Conservation (phyloP, 192 early-diverging fungal species). For the Coemansia sp. region DNA sequence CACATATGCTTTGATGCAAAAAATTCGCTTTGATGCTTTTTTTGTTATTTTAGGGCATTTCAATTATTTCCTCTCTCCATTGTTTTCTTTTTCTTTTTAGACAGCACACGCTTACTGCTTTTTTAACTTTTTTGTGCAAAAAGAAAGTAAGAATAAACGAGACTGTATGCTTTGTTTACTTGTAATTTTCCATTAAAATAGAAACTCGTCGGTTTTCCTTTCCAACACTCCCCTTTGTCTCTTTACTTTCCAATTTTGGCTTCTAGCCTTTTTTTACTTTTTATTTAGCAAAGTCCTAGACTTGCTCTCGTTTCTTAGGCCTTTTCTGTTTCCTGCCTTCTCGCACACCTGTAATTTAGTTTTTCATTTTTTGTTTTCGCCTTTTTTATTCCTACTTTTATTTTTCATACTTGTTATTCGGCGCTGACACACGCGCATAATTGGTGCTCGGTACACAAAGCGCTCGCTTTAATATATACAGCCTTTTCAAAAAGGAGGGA, state of each 20-base stretch:
- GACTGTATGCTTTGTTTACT: background rate
- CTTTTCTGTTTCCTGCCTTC: background rate
- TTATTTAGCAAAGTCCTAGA: background rate
- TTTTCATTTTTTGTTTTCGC: background rate
- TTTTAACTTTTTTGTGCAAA: too few relatives aligned
- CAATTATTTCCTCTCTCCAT: background rate
- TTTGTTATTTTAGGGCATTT: too few relatives aligned
- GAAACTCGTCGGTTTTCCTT: background rate
- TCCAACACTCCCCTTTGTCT: background rate
- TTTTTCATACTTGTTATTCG: too few relatives aligned
- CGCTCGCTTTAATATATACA: too few relatives aligned
- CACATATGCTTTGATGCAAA: too few relatives aligned
- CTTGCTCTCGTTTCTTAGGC: background rate
- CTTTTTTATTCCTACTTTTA: slow-evolving; percentile 1
- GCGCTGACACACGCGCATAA: too few relatives aligned
- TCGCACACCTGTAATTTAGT: background rate
- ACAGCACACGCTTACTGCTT: background rate
- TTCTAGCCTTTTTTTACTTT: background rate
- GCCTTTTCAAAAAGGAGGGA: too few relatives aligned
- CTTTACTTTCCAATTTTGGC: background rate
- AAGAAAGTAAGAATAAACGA: background rate
- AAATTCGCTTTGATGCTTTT: too few relatives aligned
- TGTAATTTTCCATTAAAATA: background rate
- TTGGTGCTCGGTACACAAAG: too few relatives aligned
- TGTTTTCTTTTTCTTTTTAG: background rate